phyloP scores from a whole-genome alignment of 2,329 filamentous ascomycete species.

The Pseudocercospora eumusae region DNA sequence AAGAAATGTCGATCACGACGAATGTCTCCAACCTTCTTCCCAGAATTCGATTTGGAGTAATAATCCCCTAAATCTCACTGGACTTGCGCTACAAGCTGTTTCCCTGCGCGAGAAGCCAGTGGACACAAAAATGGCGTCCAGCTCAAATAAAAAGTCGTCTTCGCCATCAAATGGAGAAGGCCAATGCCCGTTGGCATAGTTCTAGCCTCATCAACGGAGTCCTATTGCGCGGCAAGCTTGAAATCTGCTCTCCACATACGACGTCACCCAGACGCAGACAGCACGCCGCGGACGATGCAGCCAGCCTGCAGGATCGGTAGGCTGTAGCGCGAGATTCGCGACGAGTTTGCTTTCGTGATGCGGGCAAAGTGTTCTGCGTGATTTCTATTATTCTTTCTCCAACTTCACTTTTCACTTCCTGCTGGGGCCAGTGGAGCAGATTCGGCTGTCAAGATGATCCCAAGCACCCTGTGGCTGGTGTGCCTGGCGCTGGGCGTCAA shows the following conservation, averaged over 20 bases:
- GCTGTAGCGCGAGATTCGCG: no score
- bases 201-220: background rate
- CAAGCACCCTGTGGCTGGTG: slow-evolving; percentile 35
- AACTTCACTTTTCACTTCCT: background rate
- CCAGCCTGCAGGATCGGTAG: no score
- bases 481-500: slow-evolving; percentile 39
- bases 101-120: background rate
- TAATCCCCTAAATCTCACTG: background rate
- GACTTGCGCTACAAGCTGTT: background rate
- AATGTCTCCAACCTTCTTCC: background rate
- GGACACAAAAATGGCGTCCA: background rate
- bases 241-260: slow-evolving; percentile 13
- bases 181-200: slow-evolving; percentile 2
- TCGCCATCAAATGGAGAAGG: background rate
- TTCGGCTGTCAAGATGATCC: slow-evolving; percentile 32
- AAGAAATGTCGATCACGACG: background rate
- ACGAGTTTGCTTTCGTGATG: no score
- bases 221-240: slow-evolving; percentile 4
- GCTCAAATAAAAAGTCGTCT: background rate
- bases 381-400: background rate
- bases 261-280: slow-evolving; percentile 7
- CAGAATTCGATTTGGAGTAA: background rate
- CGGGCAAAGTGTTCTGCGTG: background rate
- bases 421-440: background rate
- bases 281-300: slow-evolving; percentile 7